Evolutionary conservation across 495 filamentous ascomycete genomes (phyloP), one percentile per base, ranked within the genome.

Genomic region (Hypoxylon fragiforme): DNA sequence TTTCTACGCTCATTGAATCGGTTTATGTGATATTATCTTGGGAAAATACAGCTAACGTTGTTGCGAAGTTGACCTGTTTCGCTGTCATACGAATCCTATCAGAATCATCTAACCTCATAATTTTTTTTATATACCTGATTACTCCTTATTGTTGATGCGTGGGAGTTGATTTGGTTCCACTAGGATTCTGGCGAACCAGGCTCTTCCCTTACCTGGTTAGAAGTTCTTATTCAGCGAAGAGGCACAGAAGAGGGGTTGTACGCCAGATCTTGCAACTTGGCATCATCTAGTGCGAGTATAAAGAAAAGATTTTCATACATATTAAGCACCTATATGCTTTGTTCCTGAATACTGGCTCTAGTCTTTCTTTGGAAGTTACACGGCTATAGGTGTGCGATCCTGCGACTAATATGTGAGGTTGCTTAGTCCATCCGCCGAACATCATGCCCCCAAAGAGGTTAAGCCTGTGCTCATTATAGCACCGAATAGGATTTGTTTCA

Each of bases 161-260:
- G 39, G 39, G 44, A 60, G 45, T n/a, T n/a, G 57, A 60, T 60
- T 42, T 42, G 5, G 31, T 35, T 44, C 44, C 44, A 48, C 24
- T 24, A 50, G 44, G 56, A 58, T 57, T 32, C 38, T n/a, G 14
- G 46, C 37, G 37, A 36, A 31, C 48, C 39, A 38, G 56, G 49
- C 50, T 35, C 32, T 40, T 35, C 18, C n/a, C 21, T 13, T 38
- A 36, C 21, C 13, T 20, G 18, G 30, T 18, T 26, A 3, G n/a
- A n/a, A n/a, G n/a, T 34, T 12, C 3, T 34, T 7, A 13, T 8
- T 34, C 31, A 34, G 31, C 31, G 31, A 34, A 7, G 43, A 22
- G 44, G 36, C 24, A 15, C 18, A 8, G 41, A 40, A 20, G 13
- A 51, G 9, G 9, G 9, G 24, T 35, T 36, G 3, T n/a, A 50